Conservation (phyloP, 768 basidiomycete species). For the Phanerodontia chrysosporium region DNA sequence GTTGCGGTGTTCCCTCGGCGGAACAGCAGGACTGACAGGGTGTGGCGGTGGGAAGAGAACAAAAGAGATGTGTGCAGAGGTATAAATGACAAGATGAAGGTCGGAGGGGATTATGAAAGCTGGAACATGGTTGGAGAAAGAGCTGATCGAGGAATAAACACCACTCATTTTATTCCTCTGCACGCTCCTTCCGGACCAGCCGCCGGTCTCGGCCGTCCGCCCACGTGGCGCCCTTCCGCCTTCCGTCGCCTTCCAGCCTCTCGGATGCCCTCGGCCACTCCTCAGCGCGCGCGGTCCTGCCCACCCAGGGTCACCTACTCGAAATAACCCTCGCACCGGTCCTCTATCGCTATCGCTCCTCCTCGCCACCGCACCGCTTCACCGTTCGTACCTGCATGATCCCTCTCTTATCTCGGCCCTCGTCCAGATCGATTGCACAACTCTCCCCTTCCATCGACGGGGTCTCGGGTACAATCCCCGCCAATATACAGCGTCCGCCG, state of each 20-base stretch:
- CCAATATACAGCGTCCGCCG: not conserved
- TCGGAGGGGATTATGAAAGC: not conserved
- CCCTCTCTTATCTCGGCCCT: not conserved
- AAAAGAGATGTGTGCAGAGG: not conserved
- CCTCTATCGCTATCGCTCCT: not conserved
- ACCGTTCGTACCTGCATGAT: not conserved
- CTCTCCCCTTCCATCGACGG: not conserved
- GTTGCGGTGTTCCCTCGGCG: slow-evolving; percentile 1
- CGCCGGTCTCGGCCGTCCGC: not conserved
- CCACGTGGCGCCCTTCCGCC: slow-evolving; percentile 4
- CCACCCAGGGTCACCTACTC: no score
- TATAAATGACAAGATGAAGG: not conserved
- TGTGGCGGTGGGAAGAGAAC: not conserved
- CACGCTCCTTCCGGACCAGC: not conserved
- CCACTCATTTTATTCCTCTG: not conserved
- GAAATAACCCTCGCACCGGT: no score
- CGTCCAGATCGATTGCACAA: not conserved
- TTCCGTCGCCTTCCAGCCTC: not conserved
- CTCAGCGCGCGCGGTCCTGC: no score
- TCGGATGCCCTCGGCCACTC: no score
- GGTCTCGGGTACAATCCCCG: not conserved
- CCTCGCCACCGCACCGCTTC: not conserved
- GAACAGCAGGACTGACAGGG: not conserved
- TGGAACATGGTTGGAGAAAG: not conserved
- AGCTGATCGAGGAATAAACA: not conserved